Evolutionary conservation across 352 stramenopile species (phyloP).

Genomic region (Phytophthora crassamura): DNA sequence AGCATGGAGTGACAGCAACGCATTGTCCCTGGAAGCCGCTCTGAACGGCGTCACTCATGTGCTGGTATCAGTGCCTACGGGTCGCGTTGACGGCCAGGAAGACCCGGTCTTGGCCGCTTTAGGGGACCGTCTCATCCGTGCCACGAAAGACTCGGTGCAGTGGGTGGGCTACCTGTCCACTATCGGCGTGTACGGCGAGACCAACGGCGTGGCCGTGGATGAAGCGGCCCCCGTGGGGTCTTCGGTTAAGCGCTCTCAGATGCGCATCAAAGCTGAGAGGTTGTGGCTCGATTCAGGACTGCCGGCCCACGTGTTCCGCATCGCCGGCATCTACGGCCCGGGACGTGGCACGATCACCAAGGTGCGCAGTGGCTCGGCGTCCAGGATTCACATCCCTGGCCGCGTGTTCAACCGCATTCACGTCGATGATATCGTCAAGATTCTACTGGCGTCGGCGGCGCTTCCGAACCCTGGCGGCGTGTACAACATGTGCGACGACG

Average conservation of each 20-base stretch:
- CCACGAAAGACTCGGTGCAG: slow-evolving; percentile 52
- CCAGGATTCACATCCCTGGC: slow-evolving; percentile 75
- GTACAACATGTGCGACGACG: slow-evolving; percentile 93
- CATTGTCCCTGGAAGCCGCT: slow-evolving; percentile 47
- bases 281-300: slow-evolving; percentile 77
- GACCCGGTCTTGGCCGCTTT: slow-evolving; percentile 80
- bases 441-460: slow-evolving; percentile 75
- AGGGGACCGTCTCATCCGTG: slow-evolving; percentile 44
- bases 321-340: slow-evolving; percentile 93
- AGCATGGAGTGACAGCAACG: slow-evolving; percentile 50
- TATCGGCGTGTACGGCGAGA: slow-evolving; percentile 95
- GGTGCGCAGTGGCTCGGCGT: slow-evolving; percentile 69
- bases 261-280: slow-evolving; percentile 79
- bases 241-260: slow-evolving; percentile 64
- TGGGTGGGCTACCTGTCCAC: slow-evolving; percentile 94
- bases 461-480: slow-evolving; percentile 67
- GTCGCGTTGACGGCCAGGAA: slow-evolving; percentile 47
- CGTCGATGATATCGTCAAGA: slow-evolving; percentile 90
- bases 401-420: slow-evolving; percentile 91
- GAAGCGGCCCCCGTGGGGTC: slow-evolving; percentile 84
- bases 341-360: slow-evolving; percentile 83
- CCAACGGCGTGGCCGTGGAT: slow-evolving; percentile 80
- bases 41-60: slow-evolving; percentile 76
- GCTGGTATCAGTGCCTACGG: slow-evolving; percentile 74
- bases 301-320: slow-evolving; percentile 88